Base-by-base conservation (phyloP, 2,329 filamentous ascomycete genomes). In the Calycina marina region DNA sequence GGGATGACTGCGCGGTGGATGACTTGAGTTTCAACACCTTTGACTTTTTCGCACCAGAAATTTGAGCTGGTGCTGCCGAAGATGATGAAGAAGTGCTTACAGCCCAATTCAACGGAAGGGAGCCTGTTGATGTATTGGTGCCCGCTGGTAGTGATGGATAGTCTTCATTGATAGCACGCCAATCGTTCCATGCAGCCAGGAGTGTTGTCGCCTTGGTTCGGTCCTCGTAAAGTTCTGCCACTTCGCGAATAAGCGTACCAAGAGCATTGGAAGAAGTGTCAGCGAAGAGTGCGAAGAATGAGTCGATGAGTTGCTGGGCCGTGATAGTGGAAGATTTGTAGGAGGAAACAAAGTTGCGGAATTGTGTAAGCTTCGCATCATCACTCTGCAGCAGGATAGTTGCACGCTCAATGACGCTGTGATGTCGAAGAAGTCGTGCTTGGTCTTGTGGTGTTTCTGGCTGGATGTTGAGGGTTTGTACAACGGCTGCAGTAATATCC, bases 161-260 rank as follows among this genome's bases (percentile, higher is more conserved):
- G 53, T 94, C 86, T 56, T 94, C 86, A 44, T 93, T 92, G 57
- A 93, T 90, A 22, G 85, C 85, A 28, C 83, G 82, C 83, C 88
- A 94, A 56, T 93, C 82, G 45, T 84, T 83, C 85, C 88, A 94
- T 1, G 86, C 83, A 47, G 78, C 78, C 15, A 85, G 69, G 3
- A 98, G 60, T 1, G 62, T 65, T 32, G 78, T 75, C 1, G 73
- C 73, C 52, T 93, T 93, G 12, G 56, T 52, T 30, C 77, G 67
- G 44, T 92, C 78, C 45, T 98, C 88, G 46, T 90, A 96, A 8
- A 98, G 72, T 32, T 96, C 88, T 4, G 88, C 81, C 3, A 94
- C 69, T 52, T 98, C 90, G 39, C 88, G 81, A 40, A 96, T 70
- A 1, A 98, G 67, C 15, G 86, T 94, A 10, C 86, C 86, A 0